Base-by-base conservation (phyloP, 495 filamentous ascomycete species). In the Astrocystis sublimbata region DNA sequence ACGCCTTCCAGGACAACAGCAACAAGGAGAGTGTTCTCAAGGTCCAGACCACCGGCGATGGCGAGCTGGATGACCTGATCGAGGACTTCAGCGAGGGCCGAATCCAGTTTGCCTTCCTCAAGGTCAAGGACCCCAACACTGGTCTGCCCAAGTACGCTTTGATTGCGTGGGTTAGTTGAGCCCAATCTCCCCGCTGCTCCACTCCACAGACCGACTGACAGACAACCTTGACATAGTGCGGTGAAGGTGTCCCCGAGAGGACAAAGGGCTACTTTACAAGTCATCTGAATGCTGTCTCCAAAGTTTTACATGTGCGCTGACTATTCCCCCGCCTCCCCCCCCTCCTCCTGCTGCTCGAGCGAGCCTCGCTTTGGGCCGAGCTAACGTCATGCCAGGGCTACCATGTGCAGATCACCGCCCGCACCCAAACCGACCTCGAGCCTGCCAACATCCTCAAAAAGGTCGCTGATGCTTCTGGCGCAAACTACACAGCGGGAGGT, bases 181-280 rank as follows among this genome's bases (percentile, higher is more conserved):
- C 51, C 41, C 49, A 79, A 82, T 60, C 72, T 55, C 42, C 35
- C 38, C 36, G 17, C 45, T 21, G n/a, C 54, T 47, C 23, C 19
- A 36, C 28, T 40, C 47, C 12, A 40, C 52, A 26, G 15, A 40
- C 45, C 38, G 8, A 47, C 67, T 69, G 59, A 56, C 60, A 31
- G 13, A 15, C 15, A 35, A 47, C 81, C 75, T 81, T 73, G 53
- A 56, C 54, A 36, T 54, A 72, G 70, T 99, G 94, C 73, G 94
- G 94, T 42, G 93, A 96, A 67, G 96, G 96, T 59, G 94, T 99
- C n/a, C 94, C 94, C 7, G 94, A 98, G 78, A 83, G 93, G 67
- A 97, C 93, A 15, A 98, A 98, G 72, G 94, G 94, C 24, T 98
- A 98, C 72, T 99, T 98, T 69, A 97, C 92, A 35, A 97, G 92